Conservation (phyloP, 345 rosid genomes). For the Dipteronia dyeriana region DNA sequence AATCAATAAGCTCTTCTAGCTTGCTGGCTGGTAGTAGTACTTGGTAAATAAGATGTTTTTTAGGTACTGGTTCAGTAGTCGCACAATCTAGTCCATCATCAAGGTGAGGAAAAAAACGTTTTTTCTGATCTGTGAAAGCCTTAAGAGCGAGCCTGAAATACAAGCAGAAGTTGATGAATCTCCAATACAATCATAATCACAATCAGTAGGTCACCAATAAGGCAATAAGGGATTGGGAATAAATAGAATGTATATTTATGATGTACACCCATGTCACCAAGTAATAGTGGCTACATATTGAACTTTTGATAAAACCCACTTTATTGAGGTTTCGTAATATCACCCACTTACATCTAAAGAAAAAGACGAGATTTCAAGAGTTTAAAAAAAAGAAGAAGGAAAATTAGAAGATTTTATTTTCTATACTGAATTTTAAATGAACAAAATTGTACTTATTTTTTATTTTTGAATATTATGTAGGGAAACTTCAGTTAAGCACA, state of each 20-base stretch:
- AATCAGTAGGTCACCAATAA: neutral
- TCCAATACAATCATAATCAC: neutral
- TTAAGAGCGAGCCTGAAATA: constrained; percentile 83
- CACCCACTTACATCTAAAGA: neutral
- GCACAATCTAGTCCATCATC: constrained; percentile 53
- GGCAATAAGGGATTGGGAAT: neutral
- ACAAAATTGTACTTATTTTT: neutral
- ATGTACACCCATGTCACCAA: neutral
- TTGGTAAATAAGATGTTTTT: constrained; percentile 49
- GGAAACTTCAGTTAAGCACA: neutral
- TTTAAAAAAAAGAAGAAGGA: neutral
- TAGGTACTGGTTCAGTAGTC: constrained; percentile 44
- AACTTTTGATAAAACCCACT: neutral
- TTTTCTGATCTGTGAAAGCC: constrained; percentile 93
- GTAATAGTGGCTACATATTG: neutral
- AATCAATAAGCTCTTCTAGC: constrained; percentile 51
- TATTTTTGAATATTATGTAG: neutral
- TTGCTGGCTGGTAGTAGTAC: constrained; percentile 24
- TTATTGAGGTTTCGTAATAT: neutral
- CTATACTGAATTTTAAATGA: neutral
- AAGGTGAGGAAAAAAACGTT: constrained; percentile 83
- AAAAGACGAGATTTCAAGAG: neutral
- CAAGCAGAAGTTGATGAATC: constrained; percentile 13
- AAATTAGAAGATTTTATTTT: neutral
- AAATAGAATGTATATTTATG: neutral